Evolutionary conservation across 257 asterid species (phyloP).

Genomic region (Primulina huaijiensis): DNA sequence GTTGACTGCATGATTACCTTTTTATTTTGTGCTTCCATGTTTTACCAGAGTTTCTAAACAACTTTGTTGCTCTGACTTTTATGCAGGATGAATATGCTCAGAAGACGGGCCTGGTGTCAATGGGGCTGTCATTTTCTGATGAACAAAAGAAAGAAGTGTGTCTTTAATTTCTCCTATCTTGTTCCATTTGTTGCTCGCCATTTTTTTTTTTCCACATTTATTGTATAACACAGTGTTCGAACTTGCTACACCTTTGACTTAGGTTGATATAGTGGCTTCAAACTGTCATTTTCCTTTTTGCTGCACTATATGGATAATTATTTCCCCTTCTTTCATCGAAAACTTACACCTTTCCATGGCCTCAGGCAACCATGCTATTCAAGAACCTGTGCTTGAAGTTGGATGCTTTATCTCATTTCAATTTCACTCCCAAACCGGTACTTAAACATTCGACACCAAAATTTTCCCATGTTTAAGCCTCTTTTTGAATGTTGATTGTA

Average conservation of each 20-base stretch:
- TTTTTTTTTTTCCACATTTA: background rate
- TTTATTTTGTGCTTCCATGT: constrained; percentile 9
- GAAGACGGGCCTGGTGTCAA: constrained; percentile 84
- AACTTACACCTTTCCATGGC: constrained; percentile 14
- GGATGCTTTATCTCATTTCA: constrained; percentile 98
- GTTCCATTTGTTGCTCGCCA: constrained; percentile 14
- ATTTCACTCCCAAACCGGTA: constrained; percentile 97
- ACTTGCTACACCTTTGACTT: background rate
- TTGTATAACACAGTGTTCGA: background rate
- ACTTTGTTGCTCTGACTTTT: background rate
- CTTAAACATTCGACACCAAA: constrained; percentile 13
- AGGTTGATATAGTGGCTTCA: background rate
- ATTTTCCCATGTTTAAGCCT: background rate
- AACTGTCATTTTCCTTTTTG: background rate
- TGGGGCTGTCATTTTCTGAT: constrained; percentile 70
- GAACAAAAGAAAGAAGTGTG: constrained; percentile 92
- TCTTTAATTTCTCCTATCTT: constrained; percentile 15
- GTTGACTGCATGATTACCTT: constrained; percentile 1
- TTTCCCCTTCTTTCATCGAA: background rate
- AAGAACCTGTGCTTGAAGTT: constrained; percentile 87
- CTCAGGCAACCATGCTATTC: constrained; percentile 70
- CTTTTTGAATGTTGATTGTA: constrained; percentile 20
- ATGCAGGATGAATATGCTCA: constrained; percentile 92
- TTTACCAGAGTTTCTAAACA: constrained; percentile 12
- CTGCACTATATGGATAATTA: background rate